Evolutionary conservation across 2,329 filamentous ascomycete genomes (phyloP).

Genomic region (Thermothelomyces thermophilus): DNA sequence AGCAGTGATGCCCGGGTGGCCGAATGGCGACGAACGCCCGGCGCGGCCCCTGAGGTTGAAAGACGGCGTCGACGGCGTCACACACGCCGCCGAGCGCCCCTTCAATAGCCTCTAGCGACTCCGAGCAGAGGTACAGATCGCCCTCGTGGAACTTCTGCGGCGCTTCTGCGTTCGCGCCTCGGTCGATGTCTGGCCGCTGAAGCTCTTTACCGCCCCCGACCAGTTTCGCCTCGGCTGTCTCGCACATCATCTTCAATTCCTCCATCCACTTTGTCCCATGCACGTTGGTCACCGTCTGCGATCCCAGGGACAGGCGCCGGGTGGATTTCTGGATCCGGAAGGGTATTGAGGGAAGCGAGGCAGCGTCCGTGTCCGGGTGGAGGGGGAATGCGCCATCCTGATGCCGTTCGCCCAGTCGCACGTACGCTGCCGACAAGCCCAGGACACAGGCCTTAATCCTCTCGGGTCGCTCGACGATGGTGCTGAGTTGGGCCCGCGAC

Average conservation of each 20-base stretch:
- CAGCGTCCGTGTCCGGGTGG: constrained; percentile 53
- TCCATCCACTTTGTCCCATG: constrained; percentile 93
- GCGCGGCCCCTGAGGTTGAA: constrained; percentile 54
- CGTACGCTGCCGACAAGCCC: constrained; percentile 80
- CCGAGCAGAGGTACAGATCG: constrained; percentile 82
- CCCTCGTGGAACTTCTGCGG: constrained; percentile 69
- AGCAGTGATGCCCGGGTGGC: constrained; percentile 94
- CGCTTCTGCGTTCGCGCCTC: constrained; percentile 37
- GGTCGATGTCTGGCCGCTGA: constrained; percentile 57
- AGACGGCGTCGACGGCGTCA: constrained; percentile 84
- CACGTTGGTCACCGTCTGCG: constrained; percentile 77
- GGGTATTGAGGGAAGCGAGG: constrained; percentile 54
- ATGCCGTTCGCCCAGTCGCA: constrained; percentile 79
- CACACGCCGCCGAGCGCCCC: constrained; percentile 88
- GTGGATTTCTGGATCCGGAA: constrained; percentile 81
- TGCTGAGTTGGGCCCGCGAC: constrained; percentile 61
- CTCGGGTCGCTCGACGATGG: constrained; percentile 91
- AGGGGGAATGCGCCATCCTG: constrained; percentile 62
- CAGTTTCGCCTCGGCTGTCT: constrained; percentile 69
- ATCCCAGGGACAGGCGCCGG: constrained; percentile 63
- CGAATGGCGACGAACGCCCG: constrained; percentile 88
- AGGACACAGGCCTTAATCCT: constrained; percentile 76
- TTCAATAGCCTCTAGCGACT: constrained; percentile 82
- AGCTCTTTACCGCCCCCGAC: constrained; percentile 73
- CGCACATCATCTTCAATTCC: constrained; percentile 79